Evolutionary conservation across 257 asterid species (phyloP).

Genomic region (Salvia splendens): DNA sequence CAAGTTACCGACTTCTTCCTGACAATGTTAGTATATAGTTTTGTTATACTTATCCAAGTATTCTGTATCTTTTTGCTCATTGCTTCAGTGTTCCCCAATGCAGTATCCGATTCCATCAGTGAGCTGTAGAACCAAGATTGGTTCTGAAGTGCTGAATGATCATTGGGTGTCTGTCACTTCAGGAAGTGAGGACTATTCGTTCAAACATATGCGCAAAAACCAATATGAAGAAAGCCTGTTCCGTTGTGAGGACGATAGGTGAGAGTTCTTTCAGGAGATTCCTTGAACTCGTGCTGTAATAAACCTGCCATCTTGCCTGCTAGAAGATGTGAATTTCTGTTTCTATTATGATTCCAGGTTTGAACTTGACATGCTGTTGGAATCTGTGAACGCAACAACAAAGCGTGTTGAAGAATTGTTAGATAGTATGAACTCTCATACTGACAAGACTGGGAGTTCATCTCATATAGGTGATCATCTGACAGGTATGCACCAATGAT

Average conservation of each 20-base stretch:
- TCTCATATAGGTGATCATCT: constrained; percentile 72
- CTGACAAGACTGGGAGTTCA: constrained; percentile 46
- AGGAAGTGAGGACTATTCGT: constrained; percentile 97
- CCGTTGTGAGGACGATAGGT: constrained; percentile 98
- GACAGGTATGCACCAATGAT: constrained; percentile 54
- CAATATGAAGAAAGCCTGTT: constrained; percentile 98
- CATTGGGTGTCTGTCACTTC: constrained; percentile 98
- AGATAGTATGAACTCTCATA: constrained; percentile 60
- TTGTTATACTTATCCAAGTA: constrained; percentile 23
- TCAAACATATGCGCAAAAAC: constrained; percentile 96
- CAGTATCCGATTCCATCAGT: constrained; percentile 87
- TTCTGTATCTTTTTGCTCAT: constrained; percentile 36
- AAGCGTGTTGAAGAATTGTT: constrained; percentile 81
- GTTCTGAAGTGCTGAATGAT: constrained; percentile 81
- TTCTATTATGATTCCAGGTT: constrained; percentile 60
- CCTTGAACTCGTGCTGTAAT: neutral
- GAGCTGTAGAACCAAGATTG: constrained; percentile 75
- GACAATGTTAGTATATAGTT: constrained; percentile 57
- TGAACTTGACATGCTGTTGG: constrained; percentile 97
- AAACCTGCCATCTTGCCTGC: neutral
- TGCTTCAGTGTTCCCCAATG: constrained; percentile 29
- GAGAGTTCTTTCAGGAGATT: constrained; percentile 21
- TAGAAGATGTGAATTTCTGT: constrained; percentile 26
- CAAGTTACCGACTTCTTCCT: constrained; percentile 93
- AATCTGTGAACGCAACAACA: constrained; percentile 75